Evolutionary conservation across 2,329 filamentous ascomycete genomes (phyloP).

Genomic region (Aspergillus sp.): DNA sequence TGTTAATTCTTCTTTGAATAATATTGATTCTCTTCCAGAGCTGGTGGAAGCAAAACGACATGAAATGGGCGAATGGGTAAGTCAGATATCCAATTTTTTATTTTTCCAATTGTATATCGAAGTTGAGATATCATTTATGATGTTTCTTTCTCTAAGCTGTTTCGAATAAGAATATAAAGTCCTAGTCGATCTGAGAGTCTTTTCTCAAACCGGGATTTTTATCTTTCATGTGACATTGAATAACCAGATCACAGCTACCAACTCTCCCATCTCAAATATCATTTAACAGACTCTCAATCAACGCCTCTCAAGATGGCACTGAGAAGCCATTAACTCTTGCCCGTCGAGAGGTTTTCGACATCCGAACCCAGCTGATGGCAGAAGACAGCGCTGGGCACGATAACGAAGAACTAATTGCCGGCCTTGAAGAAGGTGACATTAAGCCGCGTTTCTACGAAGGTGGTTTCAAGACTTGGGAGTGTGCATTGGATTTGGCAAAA

Average conservation of each 20-base stretch:
- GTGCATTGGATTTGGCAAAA: conserved; percentile 55
- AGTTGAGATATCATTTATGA: background rate
- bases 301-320: conserved; percentile 10
- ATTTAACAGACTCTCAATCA: conserved; percentile 50
- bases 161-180: no score
- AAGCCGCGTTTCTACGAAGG: conserved; percentile 61
- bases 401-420: conserved; percentile 41
- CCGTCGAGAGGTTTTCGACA: conserved; percentile 59
- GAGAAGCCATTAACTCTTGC: conserved; percentile 35
- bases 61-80: conserved; percentile 45
- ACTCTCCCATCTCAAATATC: conserved; percentile 56
- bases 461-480: conserved; percentile 67
- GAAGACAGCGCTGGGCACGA: conserved; percentile 44
- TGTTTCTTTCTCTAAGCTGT: background rate
- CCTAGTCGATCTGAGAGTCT: no score
- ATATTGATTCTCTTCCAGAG: conserved; percentile 19
- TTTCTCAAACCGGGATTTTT: no score
- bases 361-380: conserved; percentile 60
- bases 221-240: background rate
- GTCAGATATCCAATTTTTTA: conserved; percentile 17
- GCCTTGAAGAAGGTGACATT: conserved; percentile 53
- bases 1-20: conserved; percentile 3
- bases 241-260: conserved; percentile 39
- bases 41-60: conserved; percentile 36
- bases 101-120: background rate